Evolutionary conservation across 495 filamentous ascomycete species (phyloP), one percentile per base, ranked within the genome.

Genomic region (Podospora anserina): DNA sequence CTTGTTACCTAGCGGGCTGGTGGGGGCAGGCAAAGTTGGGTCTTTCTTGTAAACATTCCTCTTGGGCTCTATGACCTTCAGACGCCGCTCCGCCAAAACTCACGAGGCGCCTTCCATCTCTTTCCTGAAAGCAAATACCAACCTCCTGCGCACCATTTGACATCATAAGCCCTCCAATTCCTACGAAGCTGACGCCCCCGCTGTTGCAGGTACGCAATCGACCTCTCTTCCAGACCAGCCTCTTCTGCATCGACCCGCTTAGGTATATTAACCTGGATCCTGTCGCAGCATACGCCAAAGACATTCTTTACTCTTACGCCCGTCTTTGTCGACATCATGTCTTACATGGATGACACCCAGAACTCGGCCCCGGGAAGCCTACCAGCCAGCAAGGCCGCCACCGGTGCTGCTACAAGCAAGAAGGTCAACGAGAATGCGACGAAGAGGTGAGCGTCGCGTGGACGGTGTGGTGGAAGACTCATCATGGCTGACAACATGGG

Each of bases 301-400:
- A 55, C 53, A 70, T 70, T 28, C 63, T 68, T 63, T 61, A 65
- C 63, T 73, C 60, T 72, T 64, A 59, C 27, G 62, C 5, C 32
- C 3, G 5, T 53, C 49, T 67, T 64, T 67, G 32, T 27, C 3
- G 20, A 60, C 68, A 76, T 60, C 64, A 91, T 91, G 86, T 86
- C 90, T 68, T 91, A 85, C 80, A 86, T 87, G 84, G 90, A 92
- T 76, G 89, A 92, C 65, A 86, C 80, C 39, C 91, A 93, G 78
- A 92, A 91, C 77, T 83, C 90, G 18, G 88, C 88, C 28, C 88
- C 88, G 26, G 87, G 88, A 60, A 85, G 82, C 59, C 69, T 82
- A 30, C 76, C 79, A 63, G 79, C 81, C 49, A 78, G 75, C 66
- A 92, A 92, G 82, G 84, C 91, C 67, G 83, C 82, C 66, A 4